phyloP scores from a whole-genome alignment of 371 early-diverging fungal genomes.

The Mucor lusitanicus region DNA sequence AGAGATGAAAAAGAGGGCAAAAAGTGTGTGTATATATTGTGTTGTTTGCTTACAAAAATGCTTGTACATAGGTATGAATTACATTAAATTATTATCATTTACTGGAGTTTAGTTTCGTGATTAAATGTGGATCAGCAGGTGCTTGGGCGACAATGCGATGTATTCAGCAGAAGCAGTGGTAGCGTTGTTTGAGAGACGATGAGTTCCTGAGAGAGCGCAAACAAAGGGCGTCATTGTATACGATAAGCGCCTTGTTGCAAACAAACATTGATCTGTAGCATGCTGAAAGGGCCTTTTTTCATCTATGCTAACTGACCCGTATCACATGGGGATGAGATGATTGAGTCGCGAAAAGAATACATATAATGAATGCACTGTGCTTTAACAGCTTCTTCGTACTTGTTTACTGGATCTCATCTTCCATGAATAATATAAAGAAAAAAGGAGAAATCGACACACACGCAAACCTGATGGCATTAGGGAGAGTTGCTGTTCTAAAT shows the following conservation, averaged over 20 bases:
- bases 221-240: background rate
- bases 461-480: background rate
- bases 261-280: background rate
- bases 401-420: too few species aligned
- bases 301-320: background rate
- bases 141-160: too few species aligned
- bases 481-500: background rate
- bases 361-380: background rate
- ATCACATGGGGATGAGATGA: background rate
- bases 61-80: too few species aligned
- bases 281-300: background rate
- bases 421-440: background rate
- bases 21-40: too few species aligned
- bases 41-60: too few species aligned
- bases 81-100: too few species aligned
- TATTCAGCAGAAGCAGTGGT: too few species aligned
- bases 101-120: too few species aligned
- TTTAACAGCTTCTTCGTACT: too few species aligned
- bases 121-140: too few species aligned
- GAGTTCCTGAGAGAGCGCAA: background rate
- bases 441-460: background rate
- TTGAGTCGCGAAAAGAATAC: background rate
- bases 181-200: background rate
- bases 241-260: background rate
- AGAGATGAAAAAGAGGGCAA: too few species aligned